Evolutionary conservation across 1,284 basidiomycete species (phyloP).

Genomic region (Pholiota adiposa): DNA sequence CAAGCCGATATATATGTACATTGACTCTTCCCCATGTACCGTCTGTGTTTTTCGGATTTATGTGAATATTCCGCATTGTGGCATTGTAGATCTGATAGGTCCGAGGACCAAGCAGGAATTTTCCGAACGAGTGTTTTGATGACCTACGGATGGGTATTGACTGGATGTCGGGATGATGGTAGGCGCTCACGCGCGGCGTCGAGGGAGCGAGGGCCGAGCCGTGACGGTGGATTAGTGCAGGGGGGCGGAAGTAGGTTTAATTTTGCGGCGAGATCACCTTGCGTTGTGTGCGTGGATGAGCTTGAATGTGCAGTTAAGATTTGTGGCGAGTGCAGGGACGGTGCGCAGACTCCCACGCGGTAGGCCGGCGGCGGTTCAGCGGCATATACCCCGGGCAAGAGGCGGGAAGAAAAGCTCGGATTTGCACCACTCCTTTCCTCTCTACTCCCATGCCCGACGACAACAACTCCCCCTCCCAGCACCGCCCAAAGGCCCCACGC

Average conservation of each 20-base stretch:
- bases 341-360: too few species aligned
- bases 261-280: too few species aligned
- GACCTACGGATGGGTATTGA: background rate
- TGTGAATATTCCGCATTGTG: slow-evolving; percentile 1
- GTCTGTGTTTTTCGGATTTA: slow-evolving; percentile 4
- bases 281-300: background rate
- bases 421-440: slow-evolving; percentile 15
- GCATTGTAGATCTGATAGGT: slow-evolving; percentile 3
- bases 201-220: too few species aligned
- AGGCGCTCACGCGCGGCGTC: slow-evolving; percentile 1
- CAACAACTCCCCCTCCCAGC: slow-evolving; percentile 36
- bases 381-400: slow-evolving; percentile 21
- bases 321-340: background rate
- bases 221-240: too few species aligned
- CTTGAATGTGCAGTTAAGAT: background rate
- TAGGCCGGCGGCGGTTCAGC: slow-evolving; percentile 28
- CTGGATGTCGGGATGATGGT: background rate
- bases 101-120: background rate
- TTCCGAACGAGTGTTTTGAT: background rate
- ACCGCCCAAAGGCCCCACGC: slow-evolving; percentile 47
- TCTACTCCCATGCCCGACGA: slow-evolving; percentile 52
- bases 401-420: slow-evolving; percentile 16
- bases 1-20: background rate
- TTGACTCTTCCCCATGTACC: background rate
- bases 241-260: too few species aligned